phyloP scores from a whole-genome alignment of 2,329 filamentous ascomycete genomes.

The Fusarium gaditjirri region DNA sequence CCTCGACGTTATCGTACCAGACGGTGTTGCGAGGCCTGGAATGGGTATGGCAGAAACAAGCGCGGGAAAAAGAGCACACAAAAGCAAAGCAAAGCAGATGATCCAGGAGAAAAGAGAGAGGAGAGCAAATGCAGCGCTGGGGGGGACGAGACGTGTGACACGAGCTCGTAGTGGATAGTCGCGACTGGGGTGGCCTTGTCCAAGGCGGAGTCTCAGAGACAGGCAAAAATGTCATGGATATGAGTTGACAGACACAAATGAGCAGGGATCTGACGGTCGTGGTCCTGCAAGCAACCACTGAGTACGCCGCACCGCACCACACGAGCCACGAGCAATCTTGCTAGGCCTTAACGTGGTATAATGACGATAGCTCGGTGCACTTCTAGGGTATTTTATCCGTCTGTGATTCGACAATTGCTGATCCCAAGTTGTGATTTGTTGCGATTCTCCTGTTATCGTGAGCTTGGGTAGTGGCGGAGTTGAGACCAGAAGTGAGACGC shows the following conservation, averaged over 20 bases:
- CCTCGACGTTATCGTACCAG: conserved; percentile 49
- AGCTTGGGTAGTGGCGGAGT: conserved; percentile 32
- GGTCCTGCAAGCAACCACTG: conserved; percentile 36
- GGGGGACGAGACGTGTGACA: conserved; percentile 30
- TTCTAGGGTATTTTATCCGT: not conserved
- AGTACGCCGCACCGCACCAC: conserved; percentile 15
- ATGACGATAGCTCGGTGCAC: not conserved
- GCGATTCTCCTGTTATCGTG: conserved; percentile 15
- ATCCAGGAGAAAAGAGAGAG: conserved; percentile 33
- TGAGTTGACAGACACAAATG: conserved; percentile 30
- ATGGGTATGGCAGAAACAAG: conserved; percentile 43
- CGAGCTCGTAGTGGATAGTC: conserved; percentile 30
- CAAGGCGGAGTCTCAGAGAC: conserved; percentile 38
- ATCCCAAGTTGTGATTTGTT: not conserved
- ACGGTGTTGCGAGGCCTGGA: conserved; percentile 48
- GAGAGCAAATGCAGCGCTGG: conserved; percentile 27
- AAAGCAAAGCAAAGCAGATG: conserved; percentile 25
- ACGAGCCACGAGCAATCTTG: conserved; percentile 25
- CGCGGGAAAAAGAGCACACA: conserved; percentile 25
- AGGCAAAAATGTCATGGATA: conserved; percentile 20
- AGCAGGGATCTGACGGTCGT: conserved; percentile 31
- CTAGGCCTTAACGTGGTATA: not conserved
- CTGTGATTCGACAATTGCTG: conserved; percentile 19
- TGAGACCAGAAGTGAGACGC: conserved; percentile 24
- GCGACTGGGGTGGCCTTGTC: conserved; percentile 30